Percentiles rank a stretch among this genome's conserved stretches.
Conservation (phyloP, 495 filamentous ascomycete genomes). For the Aspergillus funiculosus region DNA sequence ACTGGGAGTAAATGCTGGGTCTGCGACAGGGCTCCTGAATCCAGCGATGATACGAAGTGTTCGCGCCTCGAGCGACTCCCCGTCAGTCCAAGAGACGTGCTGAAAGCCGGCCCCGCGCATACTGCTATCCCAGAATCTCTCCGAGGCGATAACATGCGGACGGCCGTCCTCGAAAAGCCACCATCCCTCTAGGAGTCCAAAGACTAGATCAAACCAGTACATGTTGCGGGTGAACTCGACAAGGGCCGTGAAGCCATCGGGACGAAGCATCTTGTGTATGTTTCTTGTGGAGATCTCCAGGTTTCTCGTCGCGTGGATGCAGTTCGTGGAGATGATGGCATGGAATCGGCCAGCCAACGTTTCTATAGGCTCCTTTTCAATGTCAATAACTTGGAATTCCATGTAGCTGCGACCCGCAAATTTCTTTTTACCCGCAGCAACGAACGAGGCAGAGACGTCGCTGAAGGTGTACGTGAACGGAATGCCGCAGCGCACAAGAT, state of each 20-base stretch:
- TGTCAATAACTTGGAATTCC: constrained; percentile 26
- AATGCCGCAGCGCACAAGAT: constrained; percentile 2
- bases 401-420: constrained; percentile 25
- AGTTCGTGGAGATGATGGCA: constrained; percentile 37
- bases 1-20: neutral
- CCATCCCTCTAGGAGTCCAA: constrained; percentile 36
- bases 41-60: constrained; percentile 1
- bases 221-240: constrained; percentile 37
- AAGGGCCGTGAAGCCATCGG: constrained; percentile 32
- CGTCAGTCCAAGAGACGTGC: constrained; percentile 2
- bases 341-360: constrained; percentile 23
- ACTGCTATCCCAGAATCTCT: neutral
- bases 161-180: constrained; percentile 31
- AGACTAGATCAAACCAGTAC: constrained; percentile 27
- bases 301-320: constrained; percentile 40
- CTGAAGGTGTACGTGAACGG: constrained; percentile 38
- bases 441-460: constrained; percentile 34
- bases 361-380: constrained; percentile 26
- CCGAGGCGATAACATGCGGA: constrained; percentile 15
- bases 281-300: constrained; percentile 23
- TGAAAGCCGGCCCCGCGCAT: constrained; percentile 2
- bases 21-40: neutral
- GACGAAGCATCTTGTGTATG: constrained; percentile 27
- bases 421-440: constrained; percentile 26
- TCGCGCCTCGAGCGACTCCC: neutral